Conservation (phyloP, 139 green algal species). For the Chloropicon primus region DNA sequence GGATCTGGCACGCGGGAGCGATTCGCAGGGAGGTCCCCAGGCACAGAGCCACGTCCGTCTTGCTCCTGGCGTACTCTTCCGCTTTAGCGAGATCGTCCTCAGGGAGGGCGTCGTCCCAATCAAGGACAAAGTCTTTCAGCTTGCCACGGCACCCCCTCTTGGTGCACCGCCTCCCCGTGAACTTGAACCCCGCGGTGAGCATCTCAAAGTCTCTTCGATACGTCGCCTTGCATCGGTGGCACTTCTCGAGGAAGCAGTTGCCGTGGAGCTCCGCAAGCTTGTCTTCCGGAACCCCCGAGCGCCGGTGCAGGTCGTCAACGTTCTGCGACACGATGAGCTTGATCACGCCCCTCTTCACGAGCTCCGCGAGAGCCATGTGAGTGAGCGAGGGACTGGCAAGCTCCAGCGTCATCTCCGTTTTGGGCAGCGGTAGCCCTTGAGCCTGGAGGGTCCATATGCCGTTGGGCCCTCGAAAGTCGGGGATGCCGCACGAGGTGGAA, state of each 20-base stretch:
- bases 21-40: constrained; percentile 87
- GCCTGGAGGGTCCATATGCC: constrained; percentile 86
- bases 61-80: constrained; percentile 21
- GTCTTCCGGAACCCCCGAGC: constrained; percentile 46
- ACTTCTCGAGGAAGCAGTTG: constrained; percentile 88
- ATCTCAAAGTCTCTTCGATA: constrained; percentile 91
- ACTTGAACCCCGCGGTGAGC: constrained; percentile 73
- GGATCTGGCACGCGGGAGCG: constrained; percentile 65
- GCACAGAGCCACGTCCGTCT: constrained; percentile 60
- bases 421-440: constrained; percentile 32
- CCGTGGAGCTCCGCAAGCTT: constrained; percentile 87
- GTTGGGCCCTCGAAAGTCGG: constrained; percentile 68
- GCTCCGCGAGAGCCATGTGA: constrained; percentile 43
- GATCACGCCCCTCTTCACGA: constrained; percentile 25
- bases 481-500: constrained; percentile 76
- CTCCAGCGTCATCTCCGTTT: constrained; percentile 49
- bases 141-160: constrained; percentile 30
- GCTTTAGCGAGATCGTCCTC: constrained; percentile 50
- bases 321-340: constrained; percentile 32
- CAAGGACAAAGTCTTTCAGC: constrained; percentile 65
- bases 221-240: constrained; percentile 45
- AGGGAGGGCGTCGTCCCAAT: constrained; percentile 77
- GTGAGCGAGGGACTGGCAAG: constrained; percentile 62
- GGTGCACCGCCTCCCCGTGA: constrained; percentile 57
- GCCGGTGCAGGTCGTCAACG: constrained; percentile 81